Conservation (phyloP, 2,329 filamentous ascomycete genomes). For the Metarhizium robertsii region DNA sequence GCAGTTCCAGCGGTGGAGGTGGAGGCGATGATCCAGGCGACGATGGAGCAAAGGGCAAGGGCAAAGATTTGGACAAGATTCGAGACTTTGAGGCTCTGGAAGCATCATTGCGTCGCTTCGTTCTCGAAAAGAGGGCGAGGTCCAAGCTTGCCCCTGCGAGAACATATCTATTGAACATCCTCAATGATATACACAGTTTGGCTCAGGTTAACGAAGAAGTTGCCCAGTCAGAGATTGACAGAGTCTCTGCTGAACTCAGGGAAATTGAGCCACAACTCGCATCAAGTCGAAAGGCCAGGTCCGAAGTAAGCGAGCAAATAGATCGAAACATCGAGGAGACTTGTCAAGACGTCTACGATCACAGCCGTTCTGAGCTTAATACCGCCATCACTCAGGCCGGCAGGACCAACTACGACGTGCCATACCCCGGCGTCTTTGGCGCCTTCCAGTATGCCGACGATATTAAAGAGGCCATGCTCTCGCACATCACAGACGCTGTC, state of each 20-base stretch:
- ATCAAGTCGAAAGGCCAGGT: slow-evolving; percentile 68
- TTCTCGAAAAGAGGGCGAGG: slow-evolving; percentile 87
- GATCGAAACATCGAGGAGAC: slow-evolving; percentile 77
- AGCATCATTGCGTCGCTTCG: slow-evolving; percentile 80
- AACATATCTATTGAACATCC: slow-evolving; percentile 88
- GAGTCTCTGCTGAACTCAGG: slow-evolving; percentile 70
- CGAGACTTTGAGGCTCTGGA: slow-evolving; percentile 87
- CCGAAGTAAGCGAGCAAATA: slow-evolving; percentile 71
- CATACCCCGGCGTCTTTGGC: slow-evolving; percentile 76
- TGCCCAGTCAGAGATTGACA: slow-evolving; percentile 72
- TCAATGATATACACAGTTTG: slow-evolving; percentile 76
- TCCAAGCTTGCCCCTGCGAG: slow-evolving; percentile 94
- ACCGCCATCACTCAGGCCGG: slow-evolving; percentile 69
- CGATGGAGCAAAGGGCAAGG: slow-evolving; percentile 43
- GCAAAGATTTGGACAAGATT: slow-evolving; percentile 80
- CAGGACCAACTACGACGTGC: slow-evolving; percentile 68
- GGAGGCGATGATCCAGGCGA: slow-evolving; percentile 35
- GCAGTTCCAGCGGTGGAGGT: slow-evolving; percentile 40
- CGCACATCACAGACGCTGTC: slow-evolving; percentile 75
- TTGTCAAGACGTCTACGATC: slow-evolving; percentile 75
- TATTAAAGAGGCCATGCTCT: slow-evolving; percentile 83
- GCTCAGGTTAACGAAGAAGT: slow-evolving; percentile 83
- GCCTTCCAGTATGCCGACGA: slow-evolving; percentile 92
- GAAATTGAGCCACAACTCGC: slow-evolving; percentile 81
- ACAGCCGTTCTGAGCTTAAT: slow-evolving; percentile 68